These are phyloP conservation scores for Pythium phragmiticola DNA, from an alignment of 352 stramenopile species.

Conservation along the genomic window DNA sequence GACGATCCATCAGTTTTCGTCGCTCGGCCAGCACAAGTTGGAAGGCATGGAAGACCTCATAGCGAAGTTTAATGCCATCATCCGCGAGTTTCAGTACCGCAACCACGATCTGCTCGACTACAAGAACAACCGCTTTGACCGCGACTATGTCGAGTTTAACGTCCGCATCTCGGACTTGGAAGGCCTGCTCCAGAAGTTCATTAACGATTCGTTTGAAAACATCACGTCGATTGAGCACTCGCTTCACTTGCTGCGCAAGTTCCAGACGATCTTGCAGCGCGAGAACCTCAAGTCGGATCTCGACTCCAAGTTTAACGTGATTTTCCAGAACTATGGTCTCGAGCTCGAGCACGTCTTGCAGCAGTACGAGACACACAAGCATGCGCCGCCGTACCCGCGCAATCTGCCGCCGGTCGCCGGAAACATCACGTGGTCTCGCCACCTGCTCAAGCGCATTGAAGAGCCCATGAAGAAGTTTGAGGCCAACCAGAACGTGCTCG, in stretches of 20 bases:
- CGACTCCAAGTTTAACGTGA: slow-evolving; percentile 99
- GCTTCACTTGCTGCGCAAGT: slow-evolving; percentile 95
- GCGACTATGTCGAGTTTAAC: slow-evolving; percentile 96
- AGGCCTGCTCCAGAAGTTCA: slow-evolving; percentile 96
- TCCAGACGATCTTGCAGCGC: slow-evolving; percentile 97
- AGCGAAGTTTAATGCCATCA: slow-evolving; percentile 95
- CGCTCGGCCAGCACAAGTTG: slow-evolving; percentile 90
- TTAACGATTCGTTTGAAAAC: slow-evolving; percentile 99
- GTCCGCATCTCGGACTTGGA: slow-evolving; percentile 96
- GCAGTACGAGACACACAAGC: slow-evolving; percentile 99
- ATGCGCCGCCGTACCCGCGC: slow-evolving; percentile 95
- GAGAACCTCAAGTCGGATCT: slow-evolving; percentile 98
- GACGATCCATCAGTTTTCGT: slow-evolving; percentile 97
- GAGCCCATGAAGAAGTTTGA: slow-evolving; percentile 99
- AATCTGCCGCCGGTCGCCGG: slow-evolving; percentile 97
- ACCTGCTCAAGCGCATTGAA: slow-evolving; percentile 98
- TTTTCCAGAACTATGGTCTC: slow-evolving; percentile 98
- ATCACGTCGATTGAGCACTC: slow-evolving; percentile 98
- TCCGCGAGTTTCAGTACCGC: slow-evolving; percentile 96
- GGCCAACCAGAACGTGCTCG: slow-evolving; percentile 96
- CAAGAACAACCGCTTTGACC: slow-evolving; percentile 98
- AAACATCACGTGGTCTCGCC: slow-evolving; percentile 97
- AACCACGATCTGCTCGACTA: slow-evolving; percentile 97
- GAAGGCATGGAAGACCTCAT: slow-evolving; percentile 92
- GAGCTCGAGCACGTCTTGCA: slow-evolving; percentile 97